A percentile compares a stretch with the other conserved stretches of the same genome.
Conservation (phyloP, 2,329 filamentous ascomycete genomes). For the Lachnellula cervina region DNA sequence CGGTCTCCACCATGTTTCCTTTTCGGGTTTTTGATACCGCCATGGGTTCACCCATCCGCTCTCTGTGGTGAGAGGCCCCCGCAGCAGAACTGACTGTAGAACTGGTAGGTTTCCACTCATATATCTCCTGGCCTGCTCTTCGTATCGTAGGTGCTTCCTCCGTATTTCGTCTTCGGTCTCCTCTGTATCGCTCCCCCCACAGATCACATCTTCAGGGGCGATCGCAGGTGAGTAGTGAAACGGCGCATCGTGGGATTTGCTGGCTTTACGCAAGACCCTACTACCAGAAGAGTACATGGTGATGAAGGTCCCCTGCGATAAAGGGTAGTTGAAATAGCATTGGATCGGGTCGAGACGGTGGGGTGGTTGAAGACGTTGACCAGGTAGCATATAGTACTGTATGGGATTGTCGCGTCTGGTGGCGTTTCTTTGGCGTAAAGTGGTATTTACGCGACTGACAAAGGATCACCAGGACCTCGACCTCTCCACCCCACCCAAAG, state of each 20-base stretch:
- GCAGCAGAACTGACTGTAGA: slow-evolving; percentile 56
- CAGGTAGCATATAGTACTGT: neutral
- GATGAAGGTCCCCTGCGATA: slow-evolving; percentile 2
- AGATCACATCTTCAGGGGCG: slow-evolving; percentile 44
- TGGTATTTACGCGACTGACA: neutral
- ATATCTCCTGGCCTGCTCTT: slow-evolving; percentile 54
- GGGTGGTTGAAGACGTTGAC: neutral
- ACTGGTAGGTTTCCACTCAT: slow-evolving; percentile 51
- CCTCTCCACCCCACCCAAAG: too few relatives aligned
- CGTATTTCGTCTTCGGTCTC: slow-evolving; percentile 43
- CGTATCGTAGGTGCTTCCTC: slow-evolving; percentile 51
- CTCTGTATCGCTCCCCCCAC: slow-evolving; percentile 54
- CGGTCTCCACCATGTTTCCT: slow-evolving; percentile 20
- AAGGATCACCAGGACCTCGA: too few relatives aligned
- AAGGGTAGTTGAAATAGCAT: neutral
- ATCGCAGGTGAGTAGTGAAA: slow-evolving; percentile 45
- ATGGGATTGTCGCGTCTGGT: too few relatives aligned
- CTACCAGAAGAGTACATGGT: slow-evolving; percentile 8
- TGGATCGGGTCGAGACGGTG: neutral
- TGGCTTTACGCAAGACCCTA: neutral
- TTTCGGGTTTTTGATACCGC: slow-evolving; percentile 31
- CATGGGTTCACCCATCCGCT: slow-evolving; percentile 51
- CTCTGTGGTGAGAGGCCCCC: slow-evolving; percentile 54
- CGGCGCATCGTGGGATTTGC: slow-evolving; percentile 31
- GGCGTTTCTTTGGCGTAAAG: neutral